Percentiles rank a stretch among this genome's conserved stretches.
Conservation (phyloP, 176 grass and related monocot species). For the Aegilops bicornis region DNA sequence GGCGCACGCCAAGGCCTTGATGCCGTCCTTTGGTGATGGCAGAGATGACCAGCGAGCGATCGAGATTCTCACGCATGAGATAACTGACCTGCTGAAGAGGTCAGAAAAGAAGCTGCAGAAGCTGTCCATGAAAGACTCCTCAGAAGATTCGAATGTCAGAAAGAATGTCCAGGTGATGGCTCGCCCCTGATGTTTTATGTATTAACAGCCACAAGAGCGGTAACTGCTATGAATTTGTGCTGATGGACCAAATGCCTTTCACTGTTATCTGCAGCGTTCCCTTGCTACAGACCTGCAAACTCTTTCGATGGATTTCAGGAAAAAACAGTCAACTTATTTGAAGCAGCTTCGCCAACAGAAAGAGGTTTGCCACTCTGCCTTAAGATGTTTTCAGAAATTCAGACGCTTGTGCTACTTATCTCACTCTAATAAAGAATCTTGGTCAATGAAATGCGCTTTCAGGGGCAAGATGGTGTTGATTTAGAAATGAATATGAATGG, state of each 20-base stretch:
- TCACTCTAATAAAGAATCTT: slow-evolving; percentile 2
- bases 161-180: slow-evolving; percentile 90
- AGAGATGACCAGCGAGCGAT: slow-evolving; percentile 77
- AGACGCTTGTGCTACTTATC: slow-evolving; percentile 26
- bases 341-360: slow-evolving; percentile 89
- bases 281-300: slow-evolving; percentile 93
- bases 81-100: slow-evolving; percentile 78
- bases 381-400: neutral
- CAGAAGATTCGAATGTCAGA: slow-evolving; percentile 95
- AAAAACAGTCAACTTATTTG: slow-evolving; percentile 91
- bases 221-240: neutral
- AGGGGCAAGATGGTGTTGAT: slow-evolving; percentile 96
- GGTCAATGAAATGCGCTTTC: slow-evolving; percentile 30
- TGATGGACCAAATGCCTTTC: neutral
- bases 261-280: slow-evolving; percentile 66
- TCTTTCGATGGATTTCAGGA: slow-evolving; percentile 94
- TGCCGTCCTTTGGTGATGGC: slow-evolving; percentile 91
- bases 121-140: slow-evolving; percentile 69
- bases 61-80: slow-evolving; percentile 81
- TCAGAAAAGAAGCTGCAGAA: slow-evolving; percentile 88
- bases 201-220: too few relatives aligned
- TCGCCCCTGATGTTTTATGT: neutral
- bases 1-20: slow-evolving; percentile 84
- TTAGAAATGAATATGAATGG: slow-evolving; percentile 95
- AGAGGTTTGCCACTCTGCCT: slow-evolving; percentile 46